Conservation (phyloP, 1,284 basidiomycete genomes). For the Apiotrichum siamense region DNA sequence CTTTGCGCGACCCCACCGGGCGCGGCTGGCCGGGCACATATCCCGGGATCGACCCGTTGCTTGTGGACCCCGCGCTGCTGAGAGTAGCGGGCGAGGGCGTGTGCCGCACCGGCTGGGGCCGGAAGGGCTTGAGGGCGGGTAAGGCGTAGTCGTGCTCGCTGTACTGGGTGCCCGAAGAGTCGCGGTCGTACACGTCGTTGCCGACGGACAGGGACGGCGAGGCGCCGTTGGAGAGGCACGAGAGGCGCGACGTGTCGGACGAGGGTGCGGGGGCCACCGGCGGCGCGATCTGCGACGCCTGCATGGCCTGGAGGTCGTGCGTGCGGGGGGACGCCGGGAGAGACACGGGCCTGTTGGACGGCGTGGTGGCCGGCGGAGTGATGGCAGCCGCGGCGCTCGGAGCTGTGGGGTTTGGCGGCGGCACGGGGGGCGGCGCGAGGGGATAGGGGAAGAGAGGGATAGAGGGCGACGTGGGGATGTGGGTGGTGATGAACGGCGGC, state of each 20-base stretch:
- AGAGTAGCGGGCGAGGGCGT: slow-evolving; percentile 20
- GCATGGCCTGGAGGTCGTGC: slow-evolving; percentile 22
- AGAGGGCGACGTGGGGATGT: background rate
- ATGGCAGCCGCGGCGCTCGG: no score
- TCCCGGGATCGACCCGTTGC: slow-evolving; percentile 10
- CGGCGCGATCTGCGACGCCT: background rate
- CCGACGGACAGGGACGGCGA: background rate
- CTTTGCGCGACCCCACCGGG: slow-evolving; percentile 26
- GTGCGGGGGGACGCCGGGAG: slow-evolving; percentile 32
- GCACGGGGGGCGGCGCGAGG: slow-evolving; percentile 25
- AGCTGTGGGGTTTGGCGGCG: background rate
- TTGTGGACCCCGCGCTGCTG: background rate
- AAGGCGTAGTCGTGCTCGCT: background rate
- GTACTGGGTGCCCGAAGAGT: background rate
- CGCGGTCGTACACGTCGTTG: background rate
- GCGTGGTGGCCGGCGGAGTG: no score
- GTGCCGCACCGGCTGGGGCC: slow-evolving; percentile 30
- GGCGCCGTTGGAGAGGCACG: background rate
- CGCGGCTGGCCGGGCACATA: slow-evolving; percentile 43
- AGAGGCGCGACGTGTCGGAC: no score
- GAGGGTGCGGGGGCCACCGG: background rate
- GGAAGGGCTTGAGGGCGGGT: slow-evolving; percentile 32
- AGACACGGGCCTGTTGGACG: background rate
- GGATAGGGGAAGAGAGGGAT: slow-evolving; percentile 30
- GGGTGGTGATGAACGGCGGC: background rate